phyloP scores from a whole-genome alignment of 1,139 yeast species.

The Pichia sp. region DNA sequence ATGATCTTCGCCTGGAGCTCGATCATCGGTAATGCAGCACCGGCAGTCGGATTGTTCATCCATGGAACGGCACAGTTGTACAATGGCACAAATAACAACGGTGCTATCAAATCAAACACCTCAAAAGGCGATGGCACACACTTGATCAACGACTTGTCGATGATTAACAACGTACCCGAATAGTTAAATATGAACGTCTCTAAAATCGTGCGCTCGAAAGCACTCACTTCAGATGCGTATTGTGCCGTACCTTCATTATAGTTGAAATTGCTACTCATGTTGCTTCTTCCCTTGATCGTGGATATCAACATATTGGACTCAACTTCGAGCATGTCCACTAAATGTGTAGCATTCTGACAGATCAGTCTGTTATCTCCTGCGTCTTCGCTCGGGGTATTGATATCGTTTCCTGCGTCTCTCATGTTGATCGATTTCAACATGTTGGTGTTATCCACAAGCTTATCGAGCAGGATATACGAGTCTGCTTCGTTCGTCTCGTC shows the following conservation, averaged over 20 bases:
- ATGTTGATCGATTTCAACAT: neutral
- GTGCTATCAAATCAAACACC: constrained; percentile 26
- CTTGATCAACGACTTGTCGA: constrained; percentile 22
- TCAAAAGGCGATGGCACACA: constrained; percentile 32
- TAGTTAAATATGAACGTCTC: constrained; percentile 33
- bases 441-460: constrained; percentile 6
- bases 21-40: constrained; percentile 31
- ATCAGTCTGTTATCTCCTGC: no score
- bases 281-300: neutral
- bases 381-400: no score
- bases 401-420: no score
- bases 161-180: constrained; percentile 26
- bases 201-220: constrained; percentile 29
- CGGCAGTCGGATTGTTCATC: constrained; percentile 36
- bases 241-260: no score
- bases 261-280: no score
- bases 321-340: constrained; percentile 1
- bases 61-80: constrained; percentile 32
- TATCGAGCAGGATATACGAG: constrained; percentile 6
- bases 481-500: constrained; percentile 1
- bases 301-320: neutral
- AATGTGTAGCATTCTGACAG: neutral
- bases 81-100: constrained; percentile 23
- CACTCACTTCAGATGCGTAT: neutral
- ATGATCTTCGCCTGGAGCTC: constrained; percentile 31